phyloP scores from a whole-genome alignment of 345 rosid species.

The Luvunga scandens region DNA sequence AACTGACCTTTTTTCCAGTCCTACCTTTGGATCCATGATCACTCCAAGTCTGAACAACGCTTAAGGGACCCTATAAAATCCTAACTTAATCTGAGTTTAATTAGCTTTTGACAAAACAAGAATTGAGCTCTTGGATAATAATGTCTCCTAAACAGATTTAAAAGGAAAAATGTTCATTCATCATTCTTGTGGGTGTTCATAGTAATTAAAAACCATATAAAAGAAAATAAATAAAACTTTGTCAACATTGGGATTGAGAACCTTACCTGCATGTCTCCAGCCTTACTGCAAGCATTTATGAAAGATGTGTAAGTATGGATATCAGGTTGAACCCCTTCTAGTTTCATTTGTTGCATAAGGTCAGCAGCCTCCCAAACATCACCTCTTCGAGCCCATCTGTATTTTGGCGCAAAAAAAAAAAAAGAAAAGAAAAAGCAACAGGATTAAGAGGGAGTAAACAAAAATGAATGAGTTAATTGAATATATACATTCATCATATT shows the following conservation, averaged over 20 bases:
- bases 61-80: not conserved
- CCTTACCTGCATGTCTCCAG: slow-evolving; percentile 91
- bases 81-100: not conserved
- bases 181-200: not conserved
- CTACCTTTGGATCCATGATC: not conserved
- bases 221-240: not conserved
- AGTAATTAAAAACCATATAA: not conserved
- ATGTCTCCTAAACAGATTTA: not conserved
- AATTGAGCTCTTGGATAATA: not conserved
- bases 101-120: not conserved
- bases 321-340: slow-evolving; percentile 81
- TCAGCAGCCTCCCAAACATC: slow-evolving; percentile 99
- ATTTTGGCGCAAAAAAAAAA: not conserved
- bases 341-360: slow-evolving; percentile 90
- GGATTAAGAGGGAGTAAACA: not conserved
- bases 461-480: not conserved
- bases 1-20: not conserved
- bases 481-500: not conserved
- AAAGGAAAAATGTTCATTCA: not conserved
- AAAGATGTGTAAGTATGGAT: slow-evolving; percentile 92
- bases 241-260: not conserved
- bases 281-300: slow-evolving; percentile 91
- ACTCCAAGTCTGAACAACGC: not conserved
- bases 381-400: slow-evolving; percentile 97
- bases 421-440: not conserved